Evolutionary conservation across 2,329 filamentous ascomycete genomes (phyloP).

Genomic region (Cercospora nicotianae): DNA sequence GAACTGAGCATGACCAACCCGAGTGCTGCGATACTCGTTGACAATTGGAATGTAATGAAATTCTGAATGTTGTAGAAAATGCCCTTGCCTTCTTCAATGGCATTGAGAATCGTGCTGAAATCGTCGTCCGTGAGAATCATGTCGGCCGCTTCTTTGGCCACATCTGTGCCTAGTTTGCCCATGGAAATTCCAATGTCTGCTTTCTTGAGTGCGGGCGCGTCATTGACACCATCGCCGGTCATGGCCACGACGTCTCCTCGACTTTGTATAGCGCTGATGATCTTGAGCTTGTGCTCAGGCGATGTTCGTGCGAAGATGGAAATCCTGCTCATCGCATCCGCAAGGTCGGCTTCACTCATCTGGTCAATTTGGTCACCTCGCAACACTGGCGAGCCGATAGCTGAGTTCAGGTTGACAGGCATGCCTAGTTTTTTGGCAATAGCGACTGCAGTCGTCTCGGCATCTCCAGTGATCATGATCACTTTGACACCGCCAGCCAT

Average conservation of each 20-base stretch:
- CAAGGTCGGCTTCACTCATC: conserved; percentile 83
- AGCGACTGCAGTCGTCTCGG: conserved; percentile 88
- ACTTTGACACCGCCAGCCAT: conserved; percentile 95
- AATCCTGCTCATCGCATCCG: conserved; percentile 80
- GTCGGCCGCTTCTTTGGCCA: conserved; percentile 93
- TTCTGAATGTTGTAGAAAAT: conserved; percentile 99
- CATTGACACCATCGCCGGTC: conserved; percentile 98
- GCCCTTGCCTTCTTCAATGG: conserved; percentile 97
- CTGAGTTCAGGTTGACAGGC: conserved; percentile 66
- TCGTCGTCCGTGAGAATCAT: conserved; percentile 91
- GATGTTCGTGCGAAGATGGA: conserved; percentile 96
- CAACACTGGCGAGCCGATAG: conserved; percentile 68
- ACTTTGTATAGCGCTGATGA: conserved; percentile 84
- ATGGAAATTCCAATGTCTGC: conserved; percentile 98
- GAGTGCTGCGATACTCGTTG: conserved; percentile 90
- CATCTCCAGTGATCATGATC: conserved; percentile 98
- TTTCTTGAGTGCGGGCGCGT: conserved; percentile 93
- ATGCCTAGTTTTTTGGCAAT: conserved; percentile 96
- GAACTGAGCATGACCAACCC: conserved; percentile 91
- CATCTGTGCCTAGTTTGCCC: conserved; percentile 91
- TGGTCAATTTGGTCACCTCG: conserved; percentile 88
- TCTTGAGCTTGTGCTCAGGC: conserved; percentile 97
- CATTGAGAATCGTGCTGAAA: conserved; percentile 86
- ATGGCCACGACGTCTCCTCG: conserved; percentile 97
- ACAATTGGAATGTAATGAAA: conserved; percentile 97